Conservation (phyloP, 805 yeast species). For the Teunomyces panamensis region DNA sequence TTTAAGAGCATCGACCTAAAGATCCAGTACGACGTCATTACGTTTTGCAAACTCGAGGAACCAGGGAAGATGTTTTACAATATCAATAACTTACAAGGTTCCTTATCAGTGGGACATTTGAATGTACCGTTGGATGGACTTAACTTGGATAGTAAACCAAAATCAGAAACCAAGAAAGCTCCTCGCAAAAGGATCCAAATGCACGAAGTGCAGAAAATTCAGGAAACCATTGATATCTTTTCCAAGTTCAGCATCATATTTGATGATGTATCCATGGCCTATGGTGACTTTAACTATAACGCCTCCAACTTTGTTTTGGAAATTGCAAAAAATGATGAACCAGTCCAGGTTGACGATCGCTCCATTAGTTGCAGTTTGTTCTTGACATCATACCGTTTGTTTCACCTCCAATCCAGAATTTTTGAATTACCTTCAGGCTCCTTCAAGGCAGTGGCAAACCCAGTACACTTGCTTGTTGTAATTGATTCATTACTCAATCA, state of each 20-base stretch:
- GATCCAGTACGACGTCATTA: constrained; percentile 18
- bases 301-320: constrained; percentile 20
- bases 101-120: constrained; percentile 9
- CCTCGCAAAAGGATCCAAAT: not conserved
- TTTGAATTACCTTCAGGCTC: constrained; percentile 38
- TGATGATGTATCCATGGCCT: constrained; percentile 24
- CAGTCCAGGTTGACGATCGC: not conserved
- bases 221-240: constrained; percentile 1
- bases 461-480: constrained; percentile 21
- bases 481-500: constrained; percentile 7
- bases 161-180: not conserved
- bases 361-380: constrained; percentile 17
- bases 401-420: constrained; percentile 27
- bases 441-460: constrained; percentile 19
- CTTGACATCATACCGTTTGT: constrained; percentile 26
- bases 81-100: constrained; percentile 13
- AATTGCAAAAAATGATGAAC: constrained; percentile 11
- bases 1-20: constrained; percentile 25
- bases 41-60: constrained; percentile 12
- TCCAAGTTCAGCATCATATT: constrained; percentile 10
- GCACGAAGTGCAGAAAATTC: not conserved
- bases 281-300: constrained; percentile 14
- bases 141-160: not conserved
- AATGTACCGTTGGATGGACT: constrained; percentile 7
- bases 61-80: constrained; percentile 8